These are phyloP conservation scores for Cercophora sp. DNA, from an alignment of 495 filamentous ascomycete species.

Conservation along the genomic window DNA sequence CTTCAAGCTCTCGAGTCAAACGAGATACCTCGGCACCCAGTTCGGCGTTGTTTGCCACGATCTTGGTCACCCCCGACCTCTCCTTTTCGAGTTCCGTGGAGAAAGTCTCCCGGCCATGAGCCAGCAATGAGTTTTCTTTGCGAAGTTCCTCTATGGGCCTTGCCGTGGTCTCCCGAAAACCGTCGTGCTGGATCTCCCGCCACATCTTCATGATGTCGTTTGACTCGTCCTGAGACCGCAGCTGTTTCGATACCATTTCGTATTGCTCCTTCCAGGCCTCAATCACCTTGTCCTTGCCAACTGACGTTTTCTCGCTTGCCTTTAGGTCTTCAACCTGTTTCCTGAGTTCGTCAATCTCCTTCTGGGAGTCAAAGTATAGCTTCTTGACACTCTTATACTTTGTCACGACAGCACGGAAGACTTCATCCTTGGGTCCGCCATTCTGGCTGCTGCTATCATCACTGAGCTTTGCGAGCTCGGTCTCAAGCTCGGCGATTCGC, in stretches of 20 bases:
- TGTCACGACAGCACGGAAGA: neutral
- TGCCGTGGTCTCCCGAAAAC: neutral
- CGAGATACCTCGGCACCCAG: neutral
- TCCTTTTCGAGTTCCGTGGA: too few species aligned
- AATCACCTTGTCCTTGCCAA: neutral
- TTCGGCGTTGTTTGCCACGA: too few species aligned
- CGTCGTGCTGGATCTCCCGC: neutral
- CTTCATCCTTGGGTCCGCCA: neutral
- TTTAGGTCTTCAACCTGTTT: neutral
- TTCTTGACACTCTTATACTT: slow-evolving; percentile 1
- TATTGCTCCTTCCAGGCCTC: neutral
- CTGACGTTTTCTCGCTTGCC: neutral
- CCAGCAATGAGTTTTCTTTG: too few species aligned
- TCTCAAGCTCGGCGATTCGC: neutral
- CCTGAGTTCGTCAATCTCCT: neutral
- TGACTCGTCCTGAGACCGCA: neutral
- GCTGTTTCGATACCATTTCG: neutral
- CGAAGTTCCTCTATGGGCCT: neutral
- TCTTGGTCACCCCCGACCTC: too few species aligned
- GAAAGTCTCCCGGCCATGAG: too few species aligned
- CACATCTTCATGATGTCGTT: neutral
- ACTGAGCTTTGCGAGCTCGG: neutral
- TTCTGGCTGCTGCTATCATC: neutral
- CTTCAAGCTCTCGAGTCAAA: neutral
- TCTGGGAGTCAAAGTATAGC: slow-evolving; percentile 1